Evolutionary conservation across 1,284 basidiomycete genomes (phyloP), one percentile per base, ranked within the genome.

Genomic region (Papiliotrema fonsecae): DNA sequence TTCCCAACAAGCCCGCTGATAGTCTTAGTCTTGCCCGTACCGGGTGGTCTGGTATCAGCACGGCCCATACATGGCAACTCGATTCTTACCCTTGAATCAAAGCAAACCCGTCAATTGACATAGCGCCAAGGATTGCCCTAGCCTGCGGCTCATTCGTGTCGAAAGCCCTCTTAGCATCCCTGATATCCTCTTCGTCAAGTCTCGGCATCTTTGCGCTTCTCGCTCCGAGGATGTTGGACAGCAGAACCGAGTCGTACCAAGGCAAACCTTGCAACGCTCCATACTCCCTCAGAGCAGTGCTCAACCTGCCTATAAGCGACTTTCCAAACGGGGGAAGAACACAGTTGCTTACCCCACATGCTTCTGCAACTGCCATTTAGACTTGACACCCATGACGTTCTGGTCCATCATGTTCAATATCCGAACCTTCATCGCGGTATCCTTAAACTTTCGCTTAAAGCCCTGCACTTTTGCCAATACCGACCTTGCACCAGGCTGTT

Each of bases 21-120:
- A 0, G 96, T 99, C 43, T 91, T 97, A 10, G 96, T 98, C 75
- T 99, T 99, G 35, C 96, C 96, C 0, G 96, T 99, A 57, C 96
- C 96, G 1, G 96, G 96, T 25, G 96, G 96, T 42, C 92, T 92
- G 60, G 10, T 2, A 34, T 52, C 13, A 42, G 49, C 45, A 13
- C 26, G 9, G 25, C 13, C 22, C 30, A 24, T 26, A 38, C 13
- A 11, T n/a, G 9, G n/a, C 10, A 16, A 36, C 13, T 16, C 16
- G n/a, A 6, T 73, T 6, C 81, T 55, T 65, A 93, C 92, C 94
- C 96, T 79, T 98, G 96, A 50, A 99, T 94, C 30, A 99, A 77
- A 0, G 84, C 82, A 65, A 99, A 97, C 1, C 93, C 96, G 21
- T 83, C 75, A 0, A 81, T 81, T 35, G 75, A 72, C 58, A 96